Evolutionary conservation across 2,329 filamentous ascomycete genomes (phyloP), one percentile per base, ranked within the genome.

Genomic region (Colletotrichum somersetense): DNA sequence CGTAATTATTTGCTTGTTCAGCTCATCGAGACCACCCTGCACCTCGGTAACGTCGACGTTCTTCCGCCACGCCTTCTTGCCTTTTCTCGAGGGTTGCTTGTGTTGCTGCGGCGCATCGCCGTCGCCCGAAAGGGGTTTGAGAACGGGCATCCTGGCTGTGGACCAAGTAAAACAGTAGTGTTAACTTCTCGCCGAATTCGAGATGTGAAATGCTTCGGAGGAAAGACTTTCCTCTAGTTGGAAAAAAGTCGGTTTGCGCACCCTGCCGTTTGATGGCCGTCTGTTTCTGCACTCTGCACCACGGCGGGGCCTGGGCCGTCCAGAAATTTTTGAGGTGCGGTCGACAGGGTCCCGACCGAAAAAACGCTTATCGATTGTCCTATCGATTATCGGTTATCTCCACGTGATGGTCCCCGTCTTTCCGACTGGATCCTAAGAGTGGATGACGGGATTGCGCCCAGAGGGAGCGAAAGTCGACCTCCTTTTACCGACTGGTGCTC

Each of bases 41-140:
- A 99, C 89, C 74, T 97, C 92, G 38, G 93, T 92, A 74, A 98
- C 89, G 83, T 99, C 94, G 82, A 99, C 94, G 84, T 99, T 97
- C 83, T 98, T 99, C 79, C 96, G 90, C 96, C 96, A 99, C 42
- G 96, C 96, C 85, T 97, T 98, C 84, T 98, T 98, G 77, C 97
- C 96, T 82, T 99, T 99, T 80, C 96, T 89, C 6, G 96, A 98
- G 35, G 95, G 90, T 82, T 99, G 96, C 75, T 90, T 95, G 83
- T 92, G 91, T 76, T 97, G 94, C 74, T 91, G 90, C 14, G 95
- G 95, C 23, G 93, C 92, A 46, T 87, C 83, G 16, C 83, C 82
- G 46, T 87, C 83, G 72, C 83, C 87, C 52, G 85, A 81, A 61
- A 82, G 82, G 59, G 84, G 82, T 75, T 83, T 82, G 38, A 90